Evolutionary conservation across 495 filamentous ascomycete species (phyloP), one percentile per base, ranked within the genome.

Genomic region (Opeltia flavorubescens): DNA sequence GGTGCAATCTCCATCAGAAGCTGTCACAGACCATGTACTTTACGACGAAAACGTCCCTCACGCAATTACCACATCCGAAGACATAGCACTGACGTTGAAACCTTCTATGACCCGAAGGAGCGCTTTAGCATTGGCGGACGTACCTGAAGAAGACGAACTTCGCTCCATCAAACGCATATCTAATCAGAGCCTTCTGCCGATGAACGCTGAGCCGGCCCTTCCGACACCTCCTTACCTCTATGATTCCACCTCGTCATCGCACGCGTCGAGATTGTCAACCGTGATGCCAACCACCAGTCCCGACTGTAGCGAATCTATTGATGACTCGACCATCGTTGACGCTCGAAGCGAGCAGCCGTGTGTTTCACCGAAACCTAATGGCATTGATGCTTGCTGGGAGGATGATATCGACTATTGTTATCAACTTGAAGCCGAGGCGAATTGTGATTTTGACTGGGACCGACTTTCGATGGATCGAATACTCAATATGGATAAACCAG

Each of bases 391-490:
- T 42, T 59, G 59, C 18, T 96, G 89, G 89, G 89, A 96, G 55
- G 85, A 88, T 35, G 87, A 89, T 54, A 89, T 96, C 54, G 89
- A 95, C 59, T 95, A 84, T 60, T 91, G 82, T 59, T 96, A 95
- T 56, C 84, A 94, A 51, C 78, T 91, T 60, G 86, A 81, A 39
- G 86, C 83, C 6, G 89, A 95, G 61, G 86, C 87, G 1, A 77
- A 87, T 54, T 95, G 84, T 57, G 77, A 95, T 53, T 95, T 88
- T 51, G 83, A 91, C 49, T 95, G 87, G 87, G 73, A 80, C 39
- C 74, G 77, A 39, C 57, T 52, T 7, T 70, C 67, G 17, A 50
- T 66, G 5, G 61, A 69, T 3, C 45, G 38, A 7, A 26, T 35
- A 13, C 49, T 11, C 20, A 30, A 39, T 6, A 27, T 35, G 39